These are phyloP conservation scores for Acacia concinna DNA, from an alignment of 331 rosid species.

Conservation along the genomic window DNA sequence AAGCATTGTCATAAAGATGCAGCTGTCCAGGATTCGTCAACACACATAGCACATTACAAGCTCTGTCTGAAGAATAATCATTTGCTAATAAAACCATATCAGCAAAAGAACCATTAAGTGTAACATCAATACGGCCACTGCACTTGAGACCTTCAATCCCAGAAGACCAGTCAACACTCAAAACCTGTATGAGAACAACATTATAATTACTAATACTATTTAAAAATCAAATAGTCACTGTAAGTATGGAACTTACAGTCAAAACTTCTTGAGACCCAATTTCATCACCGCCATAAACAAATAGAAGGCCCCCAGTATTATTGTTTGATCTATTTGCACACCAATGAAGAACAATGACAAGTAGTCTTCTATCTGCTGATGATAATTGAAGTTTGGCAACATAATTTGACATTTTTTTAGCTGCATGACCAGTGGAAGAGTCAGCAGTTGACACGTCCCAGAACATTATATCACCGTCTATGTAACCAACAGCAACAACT, in stretches of 20 bases:
- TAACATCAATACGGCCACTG: slow-evolving; percentile 56
- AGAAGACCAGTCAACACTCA: slow-evolving; percentile 72
- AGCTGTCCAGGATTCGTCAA: slow-evolving; percentile 84
- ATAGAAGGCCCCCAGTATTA: slow-evolving; percentile 55
- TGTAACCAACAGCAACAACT: slow-evolving; percentile 73
- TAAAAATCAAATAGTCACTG: slow-evolving; percentile 6
- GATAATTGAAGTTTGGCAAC: slow-evolving; percentile 77
- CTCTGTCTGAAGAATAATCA: slow-evolving; percentile 41
- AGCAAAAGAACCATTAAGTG: slow-evolving; percentile 77
- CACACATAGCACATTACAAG: slow-evolving; percentile 52
- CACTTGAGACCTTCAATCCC: slow-evolving; percentile 76
- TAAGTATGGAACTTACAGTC: slow-evolving; percentile 50
- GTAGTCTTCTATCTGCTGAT: slow-evolving; percentile 68
- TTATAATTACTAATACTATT: slow-evolving; percentile 26
- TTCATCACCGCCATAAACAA: slow-evolving; percentile 86
- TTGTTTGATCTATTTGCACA: slow-evolving; percentile 41
- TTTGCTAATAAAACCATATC: slow-evolving; percentile 64
- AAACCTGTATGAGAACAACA: slow-evolving; percentile 52
- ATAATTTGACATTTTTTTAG: slow-evolving; percentile 40
- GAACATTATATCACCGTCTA: slow-evolving; percentile 90
- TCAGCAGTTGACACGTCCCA: slow-evolving; percentile 67
- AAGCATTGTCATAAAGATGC: slow-evolving; percentile 54
- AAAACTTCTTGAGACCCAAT: slow-evolving; percentile 87
- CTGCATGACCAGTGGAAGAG: slow-evolving; percentile 42
- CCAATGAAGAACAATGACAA: slow-evolving; percentile 72